Evolutionary conservation across 108 stramenopile genomes (phyloP), one percentile per base, ranked within the genome.

Genomic region (Cyclotella atomus): DNA sequence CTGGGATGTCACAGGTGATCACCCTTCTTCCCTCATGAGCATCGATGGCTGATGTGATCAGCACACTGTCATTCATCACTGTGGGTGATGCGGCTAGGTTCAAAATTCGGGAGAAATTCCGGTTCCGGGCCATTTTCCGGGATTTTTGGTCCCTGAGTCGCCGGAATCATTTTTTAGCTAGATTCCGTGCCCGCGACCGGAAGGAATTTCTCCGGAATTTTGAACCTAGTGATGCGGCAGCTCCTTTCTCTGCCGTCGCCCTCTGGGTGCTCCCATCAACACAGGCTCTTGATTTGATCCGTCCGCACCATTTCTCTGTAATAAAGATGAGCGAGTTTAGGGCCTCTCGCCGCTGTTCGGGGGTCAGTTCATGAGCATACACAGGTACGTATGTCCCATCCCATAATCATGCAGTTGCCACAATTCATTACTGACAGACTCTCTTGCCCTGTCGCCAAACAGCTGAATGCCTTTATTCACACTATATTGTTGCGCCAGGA

Each of bases 41-140:
- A 29, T 77, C 46, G 14, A 56, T 56, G 24, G 68, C 49, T 0
- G 44, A 21, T 10, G 77, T 54, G 0, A 82, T 29, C 0, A 78
- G 21, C 3, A 82, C 8, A 28, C 76, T 49, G 5, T 82, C 77
- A 24, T 54, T 27, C 0, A 59, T 25, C 7, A 75, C 63, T n/a
- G 78, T 76, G 46, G 82, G 82, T 1, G 85, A 73, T 0, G 34
- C 52, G 0, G 69, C 34, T n/a, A n/a, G n/a, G 14, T 80, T 66
- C 21, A 17, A 10, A 27, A 69, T 60, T 0, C 4, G 10, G 20
- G 41, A 8, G 57, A 28, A 17, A 8, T 59, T n/a, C n/a, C n/a
- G n/a, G n/a, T n/a, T n/a, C n/a, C n/a, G n/a, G n/a, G n/a, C n/a
- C n/a, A n/a, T n/a, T n/a, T n/a, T n/a, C n/a, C n/a, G n/a, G n/a